These are phyloP conservation scores for Geotrichum candidum DNA, from an alignment of 1,139 yeast species.

Conservation along the genomic window DNA sequence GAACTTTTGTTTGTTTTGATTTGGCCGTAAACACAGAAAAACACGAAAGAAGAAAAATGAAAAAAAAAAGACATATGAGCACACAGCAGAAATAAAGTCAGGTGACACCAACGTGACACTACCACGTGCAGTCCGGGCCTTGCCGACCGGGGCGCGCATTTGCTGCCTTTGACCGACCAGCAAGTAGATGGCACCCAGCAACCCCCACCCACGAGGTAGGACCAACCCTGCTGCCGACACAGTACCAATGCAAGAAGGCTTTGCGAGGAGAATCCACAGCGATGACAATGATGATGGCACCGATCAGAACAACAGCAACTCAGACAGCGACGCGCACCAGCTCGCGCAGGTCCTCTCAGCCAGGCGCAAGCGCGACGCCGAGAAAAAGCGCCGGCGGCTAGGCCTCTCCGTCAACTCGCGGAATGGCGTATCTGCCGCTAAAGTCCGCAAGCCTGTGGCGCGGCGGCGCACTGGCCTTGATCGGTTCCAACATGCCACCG, in stretches of 20 bases:
- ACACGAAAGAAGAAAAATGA: not conserved
- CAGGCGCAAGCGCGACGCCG: not conserved
- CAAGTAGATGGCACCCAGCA: not conserved
- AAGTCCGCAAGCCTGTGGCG: not conserved
- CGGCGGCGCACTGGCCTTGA: not conserved
- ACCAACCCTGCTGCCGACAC: not conserved
- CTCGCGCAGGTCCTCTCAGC: not conserved
- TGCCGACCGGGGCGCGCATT: too few species aligned
- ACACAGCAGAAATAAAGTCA: too few species aligned
- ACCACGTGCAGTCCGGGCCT: too few species aligned
- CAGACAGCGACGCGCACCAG: not conserved
- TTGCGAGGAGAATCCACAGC: not conserved
- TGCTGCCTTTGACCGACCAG: not conserved
- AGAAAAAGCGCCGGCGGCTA: not conserved
- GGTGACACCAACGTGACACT: too few species aligned
- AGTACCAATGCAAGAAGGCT: not conserved
- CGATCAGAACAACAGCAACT: not conserved
- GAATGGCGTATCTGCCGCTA: not conserved
- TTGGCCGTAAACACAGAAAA: not conserved
- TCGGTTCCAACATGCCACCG: slow-evolving; percentile 4
- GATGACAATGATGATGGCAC: not conserved
- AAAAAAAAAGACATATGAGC: not conserved
- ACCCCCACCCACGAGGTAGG: not conserved
- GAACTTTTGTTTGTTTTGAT: slow-evolving; percentile 2
- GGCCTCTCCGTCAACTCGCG: slow-evolving; percentile 1